Evolutionary conservation across 1,139 yeast genomes (phyloP).

Genomic region (Citeromyces hawaiiensis): DNA sequence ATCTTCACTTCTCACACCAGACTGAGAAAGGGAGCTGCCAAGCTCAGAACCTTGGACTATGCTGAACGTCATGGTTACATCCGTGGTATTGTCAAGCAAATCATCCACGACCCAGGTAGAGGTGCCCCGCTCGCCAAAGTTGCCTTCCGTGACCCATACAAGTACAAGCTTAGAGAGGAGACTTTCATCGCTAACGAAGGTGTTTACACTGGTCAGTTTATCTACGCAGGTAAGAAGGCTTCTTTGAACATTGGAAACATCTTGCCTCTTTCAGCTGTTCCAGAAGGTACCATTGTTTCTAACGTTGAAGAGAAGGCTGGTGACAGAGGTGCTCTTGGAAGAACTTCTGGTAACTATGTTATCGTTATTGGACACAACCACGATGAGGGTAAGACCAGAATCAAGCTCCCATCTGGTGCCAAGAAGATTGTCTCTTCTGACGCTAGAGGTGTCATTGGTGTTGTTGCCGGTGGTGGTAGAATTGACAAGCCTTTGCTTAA

Average conservation of each 20-base stretch:
- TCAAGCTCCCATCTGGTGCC: constrained; percentile 98
- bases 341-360: constrained; percentile 99
- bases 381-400: constrained; percentile 98
- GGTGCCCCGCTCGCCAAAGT: constrained; percentile 99
- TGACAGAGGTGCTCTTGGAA: constrained; percentile 99
- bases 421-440: constrained; percentile 90
- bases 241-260: constrained; percentile 95
- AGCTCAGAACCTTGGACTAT: constrained; percentile 96
- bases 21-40: constrained; percentile 99
- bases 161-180: constrained; percentile 95
- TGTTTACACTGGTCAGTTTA: constrained; percentile 98
- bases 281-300: constrained; percentile 98
- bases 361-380: constrained; percentile 98
- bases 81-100: constrained; percentile 98
- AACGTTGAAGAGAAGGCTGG: constrained; percentile 99
- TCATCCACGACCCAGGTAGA: constrained; percentile 99
- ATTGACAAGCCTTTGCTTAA: constrained; percentile 97
- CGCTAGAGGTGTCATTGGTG: constrained; percentile 99
- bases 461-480: constrained; percentile 99
- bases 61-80: constrained; percentile 99
- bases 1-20: constrained; percentile 99
- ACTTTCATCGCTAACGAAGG: constrained; percentile 99
- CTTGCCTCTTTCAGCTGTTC: constrained; percentile 91
- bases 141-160: constrained; percentile 99
- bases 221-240: constrained; percentile 99